A percentile compares a stretch with the other conserved stretches of the same genome.
Conservation (phyloP, 352 stramenopile species). For the Phytophthora ramorum region DNA sequence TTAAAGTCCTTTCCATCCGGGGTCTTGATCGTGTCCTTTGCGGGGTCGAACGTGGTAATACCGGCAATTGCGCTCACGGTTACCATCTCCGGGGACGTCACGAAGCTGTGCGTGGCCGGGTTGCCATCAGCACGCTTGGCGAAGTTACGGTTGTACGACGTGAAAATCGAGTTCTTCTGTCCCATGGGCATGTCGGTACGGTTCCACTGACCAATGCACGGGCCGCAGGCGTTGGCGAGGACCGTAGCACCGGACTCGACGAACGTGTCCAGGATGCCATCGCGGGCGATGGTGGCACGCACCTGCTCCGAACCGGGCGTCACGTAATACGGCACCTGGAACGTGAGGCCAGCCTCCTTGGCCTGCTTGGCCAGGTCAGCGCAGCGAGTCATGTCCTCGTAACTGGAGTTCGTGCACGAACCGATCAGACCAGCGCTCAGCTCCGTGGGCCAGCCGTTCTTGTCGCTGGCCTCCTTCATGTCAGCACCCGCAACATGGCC, state of each 20-base stretch:
- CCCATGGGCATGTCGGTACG: constrained; percentile 87
- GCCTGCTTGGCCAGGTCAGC: constrained; percentile 91
- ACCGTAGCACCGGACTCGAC: constrained; percentile 87
- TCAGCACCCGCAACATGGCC: constrained; percentile 81
- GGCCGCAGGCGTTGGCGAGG: constrained; percentile 93
- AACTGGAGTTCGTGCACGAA: constrained; percentile 95
- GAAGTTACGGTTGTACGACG: constrained; percentile 96
- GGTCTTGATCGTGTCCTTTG: constrained; percentile 89
- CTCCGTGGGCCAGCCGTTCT: constrained; percentile 92
- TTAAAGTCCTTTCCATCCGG: constrained; percentile 91
- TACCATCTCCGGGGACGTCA: constrained; percentile 93
- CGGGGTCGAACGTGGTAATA: constrained; percentile 91
- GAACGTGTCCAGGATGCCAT: constrained; percentile 93
- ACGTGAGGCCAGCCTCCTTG: constrained; percentile 84
- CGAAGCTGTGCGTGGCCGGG: constrained; percentile 93
- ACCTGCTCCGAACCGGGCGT: constrained; percentile 94
- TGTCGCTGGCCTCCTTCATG: constrained; percentile 73
- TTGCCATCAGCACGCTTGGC: constrained; percentile 95
- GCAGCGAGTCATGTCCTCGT: constrained; percentile 94
- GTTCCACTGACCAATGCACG: constrained; percentile 96
- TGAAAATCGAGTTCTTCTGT: constrained; percentile 95
- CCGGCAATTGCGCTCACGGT: constrained; percentile 91
- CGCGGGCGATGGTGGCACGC: constrained; percentile 91
- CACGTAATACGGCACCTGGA: constrained; percentile 94
- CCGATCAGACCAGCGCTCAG: constrained; percentile 93